Percentiles rank a stretch among this genome's conserved stretches.
These are phyloP conservation scores for Yamadazyma mexicana DNA, from an alignment of 1,139 yeast genomes.

Conservation along the genomic window DNA sequence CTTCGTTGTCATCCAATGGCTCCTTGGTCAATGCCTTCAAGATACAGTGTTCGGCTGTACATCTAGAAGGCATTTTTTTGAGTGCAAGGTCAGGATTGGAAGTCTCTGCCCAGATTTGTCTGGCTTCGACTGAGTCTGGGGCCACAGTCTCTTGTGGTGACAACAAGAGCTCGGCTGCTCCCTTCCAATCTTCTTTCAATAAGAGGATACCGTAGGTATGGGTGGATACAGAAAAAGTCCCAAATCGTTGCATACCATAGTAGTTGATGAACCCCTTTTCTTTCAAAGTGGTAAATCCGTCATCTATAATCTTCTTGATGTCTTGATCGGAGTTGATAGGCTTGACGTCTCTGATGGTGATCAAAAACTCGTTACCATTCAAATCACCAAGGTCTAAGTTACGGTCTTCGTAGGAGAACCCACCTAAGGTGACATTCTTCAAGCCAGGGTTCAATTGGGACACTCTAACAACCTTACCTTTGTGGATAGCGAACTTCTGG, in stretches of 20 bases:
- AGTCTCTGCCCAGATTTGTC: constrained; percentile 79
- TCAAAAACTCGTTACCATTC: constrained; percentile 82
- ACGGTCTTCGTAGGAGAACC: constrained; percentile 65
- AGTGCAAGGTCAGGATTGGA: constrained; percentile 65
- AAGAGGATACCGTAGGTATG: constrained; percentile 79
- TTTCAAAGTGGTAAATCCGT: constrained; percentile 58
- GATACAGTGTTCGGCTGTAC: constrained; percentile 80
- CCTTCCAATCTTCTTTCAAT: constrained; percentile 73
- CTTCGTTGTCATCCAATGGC: constrained; percentile 46
- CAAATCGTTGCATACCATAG: constrained; percentile 96
- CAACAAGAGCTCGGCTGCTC: constrained; percentile 73
- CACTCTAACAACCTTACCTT: constrained; percentile 75
- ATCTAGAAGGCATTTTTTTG: constrained; percentile 78
- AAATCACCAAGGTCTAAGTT: constrained; percentile 78
- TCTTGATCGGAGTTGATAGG: constrained; percentile 29
- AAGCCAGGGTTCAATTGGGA: constrained; percentile 73
- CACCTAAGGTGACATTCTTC: constrained; percentile 74
- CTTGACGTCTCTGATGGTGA: constrained; percentile 74
- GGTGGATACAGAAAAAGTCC: constrained; percentile 91
- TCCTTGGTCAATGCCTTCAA: constrained; percentile 55
- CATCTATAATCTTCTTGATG: constrained; percentile 44
- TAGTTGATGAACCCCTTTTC: constrained; percentile 85
- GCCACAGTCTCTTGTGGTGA: constrained; percentile 82
- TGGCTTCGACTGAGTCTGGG: constrained; percentile 80
- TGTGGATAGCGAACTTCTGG: constrained; percentile 73